Evolutionary conservation across 352 stramenopile genomes (phyloP).

Genomic region (Pythium coloratum): DNA sequence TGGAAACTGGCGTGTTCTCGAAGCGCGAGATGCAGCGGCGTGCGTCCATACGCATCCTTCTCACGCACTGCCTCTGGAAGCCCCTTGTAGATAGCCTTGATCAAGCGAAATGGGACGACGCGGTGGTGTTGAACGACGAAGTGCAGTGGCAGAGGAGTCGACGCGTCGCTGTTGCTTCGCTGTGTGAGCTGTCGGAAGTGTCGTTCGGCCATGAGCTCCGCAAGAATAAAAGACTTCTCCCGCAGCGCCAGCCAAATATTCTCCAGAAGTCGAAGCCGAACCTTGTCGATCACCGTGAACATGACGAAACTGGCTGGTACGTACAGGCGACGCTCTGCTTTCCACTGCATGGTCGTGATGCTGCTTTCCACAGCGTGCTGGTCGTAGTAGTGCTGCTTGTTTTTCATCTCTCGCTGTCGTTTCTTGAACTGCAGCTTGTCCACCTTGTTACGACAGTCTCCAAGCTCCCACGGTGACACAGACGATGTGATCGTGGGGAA

Average conservation of each 20-base stretch:
- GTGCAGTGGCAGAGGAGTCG: constrained; percentile 53
- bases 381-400: constrained; percentile 52
- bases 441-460: constrained; percentile 45
- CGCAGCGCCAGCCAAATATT: constrained; percentile 55
- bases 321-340: constrained; percentile 20
- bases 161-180: constrained; percentile 38
- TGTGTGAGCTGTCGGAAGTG: constrained; percentile 54
- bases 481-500: constrained; percentile 36
- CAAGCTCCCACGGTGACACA: constrained; percentile 40
- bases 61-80: constrained; percentile 42
- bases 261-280: constrained; percentile 42
- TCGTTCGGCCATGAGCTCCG: constrained; percentile 51
- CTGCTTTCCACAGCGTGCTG: neutral
- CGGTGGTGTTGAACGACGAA: constrained; percentile 50
- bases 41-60: constrained; percentile 56
- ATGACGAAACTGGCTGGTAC: constrained; percentile 43
- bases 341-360: neutral
- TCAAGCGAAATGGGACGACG: constrained; percentile 32
- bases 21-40: constrained; percentile 59
- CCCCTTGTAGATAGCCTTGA: constrained; percentile 39
- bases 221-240: constrained; percentile 35
- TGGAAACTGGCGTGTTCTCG: constrained; percentile 33
- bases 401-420: constrained; percentile 33
- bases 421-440: constrained; percentile 49
- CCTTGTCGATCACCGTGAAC: constrained; percentile 39